Evolutionary conservation across 352 stramenopile species (phyloP), one percentile per base, ranked within the genome.

Genomic region (Pythium phragmiticola): DNA sequence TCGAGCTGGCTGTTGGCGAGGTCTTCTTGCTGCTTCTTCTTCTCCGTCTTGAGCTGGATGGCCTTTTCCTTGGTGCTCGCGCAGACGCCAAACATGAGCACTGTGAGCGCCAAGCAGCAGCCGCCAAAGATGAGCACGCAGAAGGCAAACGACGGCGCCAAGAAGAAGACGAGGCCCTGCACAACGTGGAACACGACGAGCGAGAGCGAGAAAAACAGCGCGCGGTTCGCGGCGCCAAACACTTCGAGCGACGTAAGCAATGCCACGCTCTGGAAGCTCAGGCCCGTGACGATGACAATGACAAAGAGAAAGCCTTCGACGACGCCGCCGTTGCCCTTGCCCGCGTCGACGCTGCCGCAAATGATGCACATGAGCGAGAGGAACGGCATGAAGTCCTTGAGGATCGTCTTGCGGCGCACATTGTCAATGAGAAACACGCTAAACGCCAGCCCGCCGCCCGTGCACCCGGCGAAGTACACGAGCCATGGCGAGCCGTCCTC

Each of bases 311-410:
- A 52, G 5, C 78, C 66, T 26, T 89, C 65, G 23, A 79, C 84
- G 17, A 92, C 62, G 45, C 60, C 82, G 43, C 74, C 54, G 45
- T 82, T 63, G 34, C 83, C 60, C 0, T 71, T 72, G 28, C 76
- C 74, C 14, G 75, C 74, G 23, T 78, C 75, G 12, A 94, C 28
- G 7, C 74, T 80, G 11, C 85, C 82, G 50, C 83, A 92, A 0
- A 73, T 78, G 33, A 82, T 58, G 26, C 84, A 82, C 17, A 95
- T 63, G 2, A 69, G 65, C 8, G 75, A 79, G n/a, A 74, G 76
- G 57, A 95, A 80, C n/a, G 87, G 87, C 46, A 95, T 54, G 50
- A 94, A 84, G 51, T 94, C 87, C 68, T 95, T 95, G 66, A 92
- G 88, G 26, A 95, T 88, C 13, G 87, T 95, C 70, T 95, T 95